phyloP scores from a whole-genome alignment of 2,329 filamentous ascomycete species.

The Biscogniauxia sp. region DNA sequence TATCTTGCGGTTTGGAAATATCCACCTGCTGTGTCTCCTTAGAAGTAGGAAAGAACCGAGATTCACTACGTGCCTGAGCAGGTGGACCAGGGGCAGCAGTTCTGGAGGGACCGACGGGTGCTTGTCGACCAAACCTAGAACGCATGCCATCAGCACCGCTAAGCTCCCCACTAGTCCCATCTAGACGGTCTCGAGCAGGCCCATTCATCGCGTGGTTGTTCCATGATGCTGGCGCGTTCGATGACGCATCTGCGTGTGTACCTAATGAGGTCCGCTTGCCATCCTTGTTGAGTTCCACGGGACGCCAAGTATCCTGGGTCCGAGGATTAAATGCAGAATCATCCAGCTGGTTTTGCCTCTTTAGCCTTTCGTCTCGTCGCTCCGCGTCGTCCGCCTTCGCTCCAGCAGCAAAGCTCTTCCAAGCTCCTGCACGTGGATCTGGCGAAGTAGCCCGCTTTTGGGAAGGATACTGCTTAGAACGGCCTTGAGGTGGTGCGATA shows the following conservation, averaged over 20 bases:
- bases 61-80: slow-evolving; percentile 49
- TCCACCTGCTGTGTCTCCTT: slow-evolving; percentile 48
- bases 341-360: slow-evolving; percentile 43
- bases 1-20: slow-evolving; percentile 34
- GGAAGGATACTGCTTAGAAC: not conserved
- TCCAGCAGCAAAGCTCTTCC: slow-evolving; percentile 22
- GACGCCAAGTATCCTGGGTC: slow-evolving; percentile 56
- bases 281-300: slow-evolving; percentile 36
- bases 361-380: slow-evolving; percentile 37
- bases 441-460: not conserved
- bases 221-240: slow-evolving; percentile 2
- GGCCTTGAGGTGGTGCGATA: slow-evolving; percentile 28
- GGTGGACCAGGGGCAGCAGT: slow-evolving; percentile 19
- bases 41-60: slow-evolving; percentile 59
- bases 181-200: not conserved
- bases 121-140: slow-evolving; percentile 17
- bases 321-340: slow-evolving; percentile 43
- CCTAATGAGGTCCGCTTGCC: slow-evolving; percentile 35
- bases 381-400: slow-evolving; percentile 43
- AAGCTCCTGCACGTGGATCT: slow-evolving; percentile 8
- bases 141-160: slow-evolving; percentile 13
- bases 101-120: slow-evolving; percentile 10
- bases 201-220: not conserved
- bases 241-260: slow-evolving; percentile 7
- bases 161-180: not conserved